Conservation (phyloP, 495 filamentous ascomycete genomes). For the Annulohypoxylon nitens region DNA sequence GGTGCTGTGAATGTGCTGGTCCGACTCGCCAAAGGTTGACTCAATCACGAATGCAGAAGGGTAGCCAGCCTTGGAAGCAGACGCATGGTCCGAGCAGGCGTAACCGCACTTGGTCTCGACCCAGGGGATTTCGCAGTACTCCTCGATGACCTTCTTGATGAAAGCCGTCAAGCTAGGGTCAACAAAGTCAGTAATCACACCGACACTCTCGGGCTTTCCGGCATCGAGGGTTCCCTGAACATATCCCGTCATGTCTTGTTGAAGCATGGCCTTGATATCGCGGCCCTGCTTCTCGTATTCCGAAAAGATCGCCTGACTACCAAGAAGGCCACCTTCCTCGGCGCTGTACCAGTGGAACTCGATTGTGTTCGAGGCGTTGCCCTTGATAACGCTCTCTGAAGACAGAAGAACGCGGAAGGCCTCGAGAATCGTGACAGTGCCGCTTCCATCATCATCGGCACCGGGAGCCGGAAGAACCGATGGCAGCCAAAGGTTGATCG, state of each 20-base stretch:
- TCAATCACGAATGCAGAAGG: conserved; percentile 97
- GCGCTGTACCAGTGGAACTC: conserved; percentile 99
- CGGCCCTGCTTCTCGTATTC: conserved; percentile 80
- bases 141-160: conserved; percentile 88
- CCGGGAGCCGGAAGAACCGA: conserved; percentile 78
- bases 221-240: conserved; percentile 85
- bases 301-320: conserved; percentile 89
- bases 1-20: conserved; percentile 90
- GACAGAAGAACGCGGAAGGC: conserved; percentile 70
- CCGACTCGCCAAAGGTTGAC: conserved; percentile 83
- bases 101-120: conserved; percentile 96
- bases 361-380: conserved; percentile 81
- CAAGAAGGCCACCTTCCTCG: conserved; percentile 93
- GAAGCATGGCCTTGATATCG: conserved; percentile 95
- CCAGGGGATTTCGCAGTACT: conserved; percentile 92
- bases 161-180: conserved; percentile 85
- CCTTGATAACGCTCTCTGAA: conserved; percentile 62
- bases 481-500: conserved; percentile 91
- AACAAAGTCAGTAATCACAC: conserved; percentile 94
- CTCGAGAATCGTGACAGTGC: conserved; percentile 72
- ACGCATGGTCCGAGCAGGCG: conserved; percentile 96
- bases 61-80: conserved; percentile 95
- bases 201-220: conserved; percentile 85
- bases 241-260: conserved; percentile 99
- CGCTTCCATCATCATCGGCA: conserved; percentile 72